Evolutionary conservation across 345 rosid species (phyloP).

Genomic region (Lagerstroemia speciosa): DNA sequence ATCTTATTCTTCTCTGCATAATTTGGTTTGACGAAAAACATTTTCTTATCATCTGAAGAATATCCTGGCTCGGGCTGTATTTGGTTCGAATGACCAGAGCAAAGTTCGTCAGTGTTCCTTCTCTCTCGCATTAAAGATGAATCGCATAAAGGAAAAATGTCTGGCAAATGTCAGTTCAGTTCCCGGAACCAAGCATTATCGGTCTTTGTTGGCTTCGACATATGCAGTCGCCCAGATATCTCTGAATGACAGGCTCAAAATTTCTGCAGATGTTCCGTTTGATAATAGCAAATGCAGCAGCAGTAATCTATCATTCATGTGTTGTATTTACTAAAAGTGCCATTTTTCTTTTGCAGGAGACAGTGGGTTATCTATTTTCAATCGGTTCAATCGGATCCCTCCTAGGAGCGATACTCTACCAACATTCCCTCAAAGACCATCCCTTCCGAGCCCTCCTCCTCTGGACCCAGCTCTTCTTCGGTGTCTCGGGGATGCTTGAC

Average conservation of each 20-base stretch:
- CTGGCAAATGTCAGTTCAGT: no score
- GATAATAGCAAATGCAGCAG: background rate
- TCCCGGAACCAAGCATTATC: no score
- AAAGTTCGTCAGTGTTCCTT: no score
- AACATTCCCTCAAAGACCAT: conserved; percentile 55
- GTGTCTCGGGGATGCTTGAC: conserved; percentile 85
- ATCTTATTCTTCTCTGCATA: background rate
- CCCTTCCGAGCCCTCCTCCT: conserved; percentile 62
- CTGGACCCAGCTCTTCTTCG: conserved; percentile 73
- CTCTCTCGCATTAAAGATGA: no score
- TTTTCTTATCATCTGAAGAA: background rate
- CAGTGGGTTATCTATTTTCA: conserved; percentile 72
- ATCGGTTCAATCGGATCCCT: conserved; percentile 82
- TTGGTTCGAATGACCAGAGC: background rate
- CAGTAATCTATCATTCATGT: background rate
- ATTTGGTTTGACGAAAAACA: background rate
- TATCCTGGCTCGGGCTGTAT: no score
- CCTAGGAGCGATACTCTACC: conserved; percentile 69
- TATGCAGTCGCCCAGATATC: no score
- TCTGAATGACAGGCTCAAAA: no score
- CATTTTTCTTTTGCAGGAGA: conserved; percentile 41
- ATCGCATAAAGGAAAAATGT: no score
- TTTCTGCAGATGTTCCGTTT: background rate
- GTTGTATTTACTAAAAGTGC: background rate
- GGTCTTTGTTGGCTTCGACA: background rate